phyloP scores from a whole-genome alignment of 768 basidiomycete genomes.

The Suillus sp. region DNA sequence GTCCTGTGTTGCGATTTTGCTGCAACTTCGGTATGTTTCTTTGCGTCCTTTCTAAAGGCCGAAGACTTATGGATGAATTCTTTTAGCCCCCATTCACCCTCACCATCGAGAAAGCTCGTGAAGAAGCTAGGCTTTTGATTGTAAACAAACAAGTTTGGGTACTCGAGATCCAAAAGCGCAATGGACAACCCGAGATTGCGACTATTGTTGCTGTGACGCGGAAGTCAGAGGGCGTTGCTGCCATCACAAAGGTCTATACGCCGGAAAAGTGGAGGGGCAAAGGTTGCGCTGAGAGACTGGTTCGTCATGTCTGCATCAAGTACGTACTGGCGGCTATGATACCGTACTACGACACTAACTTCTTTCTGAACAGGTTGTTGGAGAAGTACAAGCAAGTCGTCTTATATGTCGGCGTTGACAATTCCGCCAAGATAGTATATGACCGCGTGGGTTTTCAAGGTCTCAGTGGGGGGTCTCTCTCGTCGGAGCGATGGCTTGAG shows the following conservation, averaged over 20 bases:
- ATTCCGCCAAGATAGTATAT: conserved; percentile 57
- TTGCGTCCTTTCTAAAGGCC: neutral
- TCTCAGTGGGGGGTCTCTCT: conserved; percentile 34
- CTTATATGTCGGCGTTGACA: conserved; percentile 62
- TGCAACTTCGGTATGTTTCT: conserved; percentile 51
- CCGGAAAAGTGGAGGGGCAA: conserved; percentile 49
- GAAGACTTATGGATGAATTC: neutral
- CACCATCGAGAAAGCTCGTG: conserved; percentile 39
- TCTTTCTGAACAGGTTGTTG: conserved; percentile 33
- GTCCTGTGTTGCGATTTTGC: conserved; percentile 59
- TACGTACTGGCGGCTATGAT: conserved; percentile 33
- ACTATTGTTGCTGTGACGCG: conserved; percentile 72
- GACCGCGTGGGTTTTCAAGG: conserved; percentile 67
- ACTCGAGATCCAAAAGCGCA: conserved; percentile 43
- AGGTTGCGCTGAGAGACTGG: conserved; percentile 64
- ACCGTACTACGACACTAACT: conserved; percentile 8
- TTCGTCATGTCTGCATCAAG: conserved; percentile 57
- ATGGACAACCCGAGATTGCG: conserved; percentile 44
- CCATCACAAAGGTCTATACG: conserved; percentile 77
- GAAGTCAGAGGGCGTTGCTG: conserved; percentile 54
- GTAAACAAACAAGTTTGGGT: conserved; percentile 57
- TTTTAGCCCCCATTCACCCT: conserved; percentile 59
- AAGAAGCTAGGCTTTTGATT: conserved; percentile 57
- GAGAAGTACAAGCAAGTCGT: conserved; percentile 50
- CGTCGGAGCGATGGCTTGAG: conserved; percentile 56